These are phyloP conservation scores for Fusarium sp. DNA, from an alignment of 2,329 filamentous ascomycete genomes.

Conservation along the genomic window DNA sequence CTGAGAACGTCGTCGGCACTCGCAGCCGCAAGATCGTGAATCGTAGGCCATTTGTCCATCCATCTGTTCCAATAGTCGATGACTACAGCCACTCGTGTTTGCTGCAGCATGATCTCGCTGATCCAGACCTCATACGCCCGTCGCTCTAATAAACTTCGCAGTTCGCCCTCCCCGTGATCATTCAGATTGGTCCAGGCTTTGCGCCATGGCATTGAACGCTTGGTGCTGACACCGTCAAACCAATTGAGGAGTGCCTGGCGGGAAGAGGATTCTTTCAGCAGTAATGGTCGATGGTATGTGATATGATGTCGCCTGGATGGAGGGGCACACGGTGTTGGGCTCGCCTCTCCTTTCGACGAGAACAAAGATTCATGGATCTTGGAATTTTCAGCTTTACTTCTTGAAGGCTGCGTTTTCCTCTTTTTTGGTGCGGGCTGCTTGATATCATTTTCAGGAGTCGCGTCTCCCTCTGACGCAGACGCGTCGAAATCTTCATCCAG, in stretches of 20 bases:
- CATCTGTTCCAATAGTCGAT: conserved; percentile 73
- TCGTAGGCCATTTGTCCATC: conserved; percentile 71
- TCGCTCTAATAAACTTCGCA: conserved; percentile 60
- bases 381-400: conserved; percentile 17
- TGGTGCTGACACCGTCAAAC: conserved; percentile 62
- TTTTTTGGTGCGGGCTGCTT: conserved; percentile 41
- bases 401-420: conserved; percentile 38
- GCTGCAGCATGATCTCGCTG: conserved; percentile 75
- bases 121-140: conserved; percentile 76
- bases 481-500: conserved; percentile 40
- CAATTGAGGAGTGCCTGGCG: conserved; percentile 60
- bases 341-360: conserved; percentile 6
- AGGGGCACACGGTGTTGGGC: conserved; percentile 26
- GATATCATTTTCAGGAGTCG: conserved; percentile 30
- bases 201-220: conserved; percentile 70
- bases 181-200: conserved; percentile 66
- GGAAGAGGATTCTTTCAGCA: conserved; percentile 56
- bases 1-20: conserved; percentile 66
- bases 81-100: conserved; percentile 72
- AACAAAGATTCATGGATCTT: conserved; percentile 39
- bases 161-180: conserved; percentile 46
- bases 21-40: conserved; percentile 67
- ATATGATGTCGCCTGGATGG: conserved; percentile 51
- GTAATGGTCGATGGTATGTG: conserved; percentile 63
- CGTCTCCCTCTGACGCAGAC: conserved; percentile 43